Percentiles rank a stretch among this genome's conserved stretches.
These are phyloP conservation scores for Podosphaera xanthii DNA, from an alignment of 2,329 filamentous ascomycete species.

Conservation along the genomic window DNA sequence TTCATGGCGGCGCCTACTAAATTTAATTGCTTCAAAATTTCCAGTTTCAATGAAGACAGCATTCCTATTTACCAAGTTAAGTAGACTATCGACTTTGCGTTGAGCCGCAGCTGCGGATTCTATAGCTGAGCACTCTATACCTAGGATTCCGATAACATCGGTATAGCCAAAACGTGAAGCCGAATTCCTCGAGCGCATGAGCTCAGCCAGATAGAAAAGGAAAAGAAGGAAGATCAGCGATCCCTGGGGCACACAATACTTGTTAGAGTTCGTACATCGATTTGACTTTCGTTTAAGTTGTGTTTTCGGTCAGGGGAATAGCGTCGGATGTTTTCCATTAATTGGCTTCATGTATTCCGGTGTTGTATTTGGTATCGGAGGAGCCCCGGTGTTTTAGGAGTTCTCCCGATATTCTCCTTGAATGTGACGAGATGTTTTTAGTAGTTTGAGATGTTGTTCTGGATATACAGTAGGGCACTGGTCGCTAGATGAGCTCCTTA, in stretches of 20 bases:
- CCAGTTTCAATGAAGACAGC: neutral
- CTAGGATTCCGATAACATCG: neutral
- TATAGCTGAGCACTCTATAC: neutral
- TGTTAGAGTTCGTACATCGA: too few relatives aligned
- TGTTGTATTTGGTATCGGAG: too few relatives aligned
- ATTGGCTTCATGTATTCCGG: too few relatives aligned
- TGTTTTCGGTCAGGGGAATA: too few relatives aligned
- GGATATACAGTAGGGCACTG: too few relatives aligned
- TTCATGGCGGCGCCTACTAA: neutral
- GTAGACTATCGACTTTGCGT: neutral
- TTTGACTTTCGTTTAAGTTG: too few relatives aligned
- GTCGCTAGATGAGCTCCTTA: too few relatives aligned
- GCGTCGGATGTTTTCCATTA: too few relatives aligned
- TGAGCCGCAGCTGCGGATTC: neutral
- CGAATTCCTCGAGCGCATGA: neutral
- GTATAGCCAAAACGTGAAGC: neutral
- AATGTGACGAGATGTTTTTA: too few relatives aligned
- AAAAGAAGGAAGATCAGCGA: neutral
- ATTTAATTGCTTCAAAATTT: neutral
- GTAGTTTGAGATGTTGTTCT: too few relatives aligned
- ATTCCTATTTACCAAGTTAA: neutral
- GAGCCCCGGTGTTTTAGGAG: too few relatives aligned
- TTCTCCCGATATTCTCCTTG: too few relatives aligned
- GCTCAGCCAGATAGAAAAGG: neutral
- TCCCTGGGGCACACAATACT: neutral